These are phyloP conservation scores for Serendipita indica DNA, from an alignment of 768 basidiomycete genomes.

Conservation along the genomic window DNA sequence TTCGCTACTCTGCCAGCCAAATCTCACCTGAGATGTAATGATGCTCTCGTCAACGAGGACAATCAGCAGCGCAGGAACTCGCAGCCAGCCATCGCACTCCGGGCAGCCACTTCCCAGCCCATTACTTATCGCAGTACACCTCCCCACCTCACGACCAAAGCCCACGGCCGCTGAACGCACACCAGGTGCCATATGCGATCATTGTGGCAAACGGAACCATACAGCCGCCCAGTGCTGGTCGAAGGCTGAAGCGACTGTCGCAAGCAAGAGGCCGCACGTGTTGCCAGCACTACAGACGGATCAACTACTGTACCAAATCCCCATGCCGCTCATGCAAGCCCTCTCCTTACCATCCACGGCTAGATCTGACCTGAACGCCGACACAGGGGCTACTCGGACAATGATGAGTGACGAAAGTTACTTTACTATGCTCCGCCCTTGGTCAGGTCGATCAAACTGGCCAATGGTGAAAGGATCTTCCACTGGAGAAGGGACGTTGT, in stretches of 20 bases:
- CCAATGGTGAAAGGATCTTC: not conserved
- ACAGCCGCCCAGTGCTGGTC: not conserved
- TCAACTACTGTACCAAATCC: not conserved
- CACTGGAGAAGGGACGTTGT: slow-evolving; percentile 1
- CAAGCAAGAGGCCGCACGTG: not conserved
- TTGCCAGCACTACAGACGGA: not conserved
- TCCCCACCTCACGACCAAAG: no score
- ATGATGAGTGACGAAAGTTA: slow-evolving; percentile 1
- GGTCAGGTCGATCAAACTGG: not conserved
- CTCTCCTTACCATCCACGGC: not conserved
- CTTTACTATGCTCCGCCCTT: not conserved
- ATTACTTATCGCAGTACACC: not conserved
- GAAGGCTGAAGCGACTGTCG: not conserved
- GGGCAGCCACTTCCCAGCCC: not conserved
- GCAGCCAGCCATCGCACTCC: not conserved
- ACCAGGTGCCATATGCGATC: not conserved
- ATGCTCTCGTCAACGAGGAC: not conserved
- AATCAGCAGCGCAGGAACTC: not conserved
- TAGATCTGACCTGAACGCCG: slow-evolving; percentile 6
- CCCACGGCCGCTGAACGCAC: not conserved
- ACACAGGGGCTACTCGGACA: slow-evolving; percentile 2
- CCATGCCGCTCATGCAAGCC: not conserved
- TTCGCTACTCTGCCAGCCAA: not conserved
- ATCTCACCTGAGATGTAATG: not conserved
- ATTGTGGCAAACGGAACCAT: not conserved